Evolutionary conservation across 495 filamentous ascomycete genomes (phyloP), one percentile per base, ranked within the genome.

Genomic region (Lasiosphaeria ovina): DNA sequence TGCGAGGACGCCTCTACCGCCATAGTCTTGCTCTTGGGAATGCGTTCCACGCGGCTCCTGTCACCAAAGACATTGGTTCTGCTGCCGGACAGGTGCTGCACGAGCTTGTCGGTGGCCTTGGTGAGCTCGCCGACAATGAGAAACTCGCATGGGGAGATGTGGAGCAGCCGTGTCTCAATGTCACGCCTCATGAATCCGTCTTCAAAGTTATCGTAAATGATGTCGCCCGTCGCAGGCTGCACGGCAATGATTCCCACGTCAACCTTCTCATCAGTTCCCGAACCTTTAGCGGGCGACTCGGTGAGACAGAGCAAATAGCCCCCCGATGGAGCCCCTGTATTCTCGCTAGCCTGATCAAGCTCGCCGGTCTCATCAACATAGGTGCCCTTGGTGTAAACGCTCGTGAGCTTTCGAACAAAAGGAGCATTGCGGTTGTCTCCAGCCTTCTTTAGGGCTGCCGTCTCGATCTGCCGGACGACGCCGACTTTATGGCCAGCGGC

Each of bases 111-210:
- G 3, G 93, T 97, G 5, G 92, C 91, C 64, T 89, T 95, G 6
- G 93, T 93, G 32, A 97, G 82, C 6, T 96, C 89, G 11, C 94
- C 94, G 1, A 98, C 91, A 38, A 98, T 90, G n/a, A 99, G 76
- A 63, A 98, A 89, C 74, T 99, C 94, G 73, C 94, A 97, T 1
- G 94, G 94, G 1, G 93, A 89, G 62, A 99, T 95, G 70, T 99
- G 94, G 16, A 99, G 79, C 31, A 99, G 77, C 45, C 94, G 80
- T 0, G 94, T 98, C 75, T 99, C 94, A 51, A 98, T 90, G 68
- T 99, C 94, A 58, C 89, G 91, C 48, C 94, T 83, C 95, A 98
- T 99, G 74, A 98, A 99, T 3, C 95, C 92, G 66, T 99, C 94
- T 65, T 97, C 91, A 64, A 99, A 99, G 48, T 90, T 87, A 69